These are phyloP conservation scores for Pterulicium gracile DNA, from an alignment of 1,284 basidiomycete species.

Conservation along the genomic window DNA sequence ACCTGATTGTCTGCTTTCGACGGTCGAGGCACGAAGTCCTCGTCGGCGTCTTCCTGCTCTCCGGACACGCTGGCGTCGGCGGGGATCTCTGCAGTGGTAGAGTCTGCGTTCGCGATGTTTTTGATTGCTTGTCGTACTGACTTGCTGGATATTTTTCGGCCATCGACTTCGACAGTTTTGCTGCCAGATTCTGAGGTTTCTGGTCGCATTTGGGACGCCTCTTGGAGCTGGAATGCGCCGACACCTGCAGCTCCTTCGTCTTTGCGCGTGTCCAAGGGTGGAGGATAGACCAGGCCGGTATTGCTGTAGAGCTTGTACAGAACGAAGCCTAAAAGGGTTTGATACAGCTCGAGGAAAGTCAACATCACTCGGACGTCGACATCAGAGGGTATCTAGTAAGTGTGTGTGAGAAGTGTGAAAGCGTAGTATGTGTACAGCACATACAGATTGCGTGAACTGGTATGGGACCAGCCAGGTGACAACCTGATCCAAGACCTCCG, in stretches of 20 bases:
- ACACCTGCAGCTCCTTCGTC: slow-evolving; percentile 87
- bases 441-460: slow-evolving; percentile 92
- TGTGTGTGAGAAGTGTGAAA: slow-evolving; percentile 4
- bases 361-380: slow-evolving; percentile 98
- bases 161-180: slow-evolving; percentile 39
- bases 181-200: slow-evolving; percentile 21
- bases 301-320: slow-evolving; percentile 99
- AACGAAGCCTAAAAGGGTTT: slow-evolving; percentile 92
- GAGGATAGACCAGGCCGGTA: slow-evolving; percentile 88
- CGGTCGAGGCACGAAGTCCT: slow-evolving; percentile 60
- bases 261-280: slow-evolving; percentile 76
- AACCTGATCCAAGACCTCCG: slow-evolving; percentile 86
- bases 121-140: slow-evolving; percentile 70
- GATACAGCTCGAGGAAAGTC: slow-evolving; percentile 97
- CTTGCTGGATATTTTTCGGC: slow-evolving; percentile 53
- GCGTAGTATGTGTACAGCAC: slow-evolving; percentile 14
- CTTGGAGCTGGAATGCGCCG: slow-evolving; percentile 80
- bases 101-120: slow-evolving; percentile 32
- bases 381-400: slow-evolving; percentile 77
- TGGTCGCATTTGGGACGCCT: slow-evolving; percentile 25
- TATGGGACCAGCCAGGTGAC: slow-evolving; percentile 98
- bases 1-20: slow-evolving; percentile 50
- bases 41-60: slow-evolving; percentile 35
- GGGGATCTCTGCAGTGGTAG: slow-evolving; percentile 22
- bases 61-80: slow-evolving; percentile 20